Percentiles rank a stretch among this genome's conserved stretches.
Conservation (phyloP, 1,139 yeast genomes). For the Zygoascus hellenicus region DNA sequence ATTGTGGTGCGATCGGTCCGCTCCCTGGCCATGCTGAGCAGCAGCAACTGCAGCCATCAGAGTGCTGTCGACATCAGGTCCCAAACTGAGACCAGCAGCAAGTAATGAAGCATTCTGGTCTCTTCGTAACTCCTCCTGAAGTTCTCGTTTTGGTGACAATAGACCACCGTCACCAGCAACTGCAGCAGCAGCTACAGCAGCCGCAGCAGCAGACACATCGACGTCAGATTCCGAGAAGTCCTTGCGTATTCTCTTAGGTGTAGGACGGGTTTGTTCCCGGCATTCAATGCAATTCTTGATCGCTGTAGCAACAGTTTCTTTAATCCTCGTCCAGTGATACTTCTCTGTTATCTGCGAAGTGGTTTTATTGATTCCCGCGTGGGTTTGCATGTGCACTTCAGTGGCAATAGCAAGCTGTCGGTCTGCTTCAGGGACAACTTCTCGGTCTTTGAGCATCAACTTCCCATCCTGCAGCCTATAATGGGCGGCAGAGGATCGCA, state of each 20-base stretch:
- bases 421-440: conserved; percentile 71
- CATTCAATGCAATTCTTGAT: conserved; percentile 74
- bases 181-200: conserved; percentile 17
- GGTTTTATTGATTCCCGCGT: conserved; percentile 88
- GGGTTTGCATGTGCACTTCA: conserved; percentile 62
- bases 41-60: conserved; percentile 65
- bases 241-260: conserved; percentile 24
- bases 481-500: conserved; percentile 76
- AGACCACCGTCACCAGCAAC: conserved; percentile 12
- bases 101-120: conserved; percentile 17
- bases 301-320: conserved; percentile 78
- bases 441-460: conserved; percentile 70
- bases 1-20: conserved; percentile 12
- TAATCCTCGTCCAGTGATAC: conserved; percentile 88
- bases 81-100: conserved; percentile 34
- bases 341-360: conserved; percentile 71
- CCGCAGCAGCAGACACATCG: conserved; percentile 18
- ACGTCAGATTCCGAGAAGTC: conserved; percentile 16
- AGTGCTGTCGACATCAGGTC: conserved; percentile 44
- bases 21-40: conserved; percentile 33
- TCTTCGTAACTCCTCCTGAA: conserved; percentile 5
- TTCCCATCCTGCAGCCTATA: conserved; percentile 68
- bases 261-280: conserved; percentile 39
- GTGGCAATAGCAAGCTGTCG: conserved; percentile 71
- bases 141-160: conserved; percentile 5